phyloP scores from a whole-genome alignment of 2,329 filamentous ascomycete species.

The Drechslera avenae region DNA sequence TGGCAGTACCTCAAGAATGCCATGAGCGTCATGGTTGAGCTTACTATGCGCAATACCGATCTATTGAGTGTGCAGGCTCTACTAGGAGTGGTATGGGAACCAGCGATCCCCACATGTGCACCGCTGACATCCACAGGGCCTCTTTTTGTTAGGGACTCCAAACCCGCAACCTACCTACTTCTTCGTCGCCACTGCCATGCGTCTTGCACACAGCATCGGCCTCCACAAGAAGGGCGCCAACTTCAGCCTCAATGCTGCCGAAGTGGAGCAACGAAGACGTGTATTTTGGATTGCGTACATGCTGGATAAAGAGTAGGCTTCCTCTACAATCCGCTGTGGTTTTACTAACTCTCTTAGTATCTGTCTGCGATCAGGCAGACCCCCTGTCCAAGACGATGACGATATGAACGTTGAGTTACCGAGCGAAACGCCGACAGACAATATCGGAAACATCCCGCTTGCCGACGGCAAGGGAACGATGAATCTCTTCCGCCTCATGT shows the following conservation, averaged over 20 bases:
- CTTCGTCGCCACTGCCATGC: conserved; percentile 86
- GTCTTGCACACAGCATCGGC: conserved; percentile 90
- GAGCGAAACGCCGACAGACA: conserved; percentile 86
- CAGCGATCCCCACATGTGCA: background rate
- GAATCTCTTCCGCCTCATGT: conserved; percentile 93
- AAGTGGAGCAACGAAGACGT: conserved; percentile 86
- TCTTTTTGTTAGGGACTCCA: conserved; percentile 94
- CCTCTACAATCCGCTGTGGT: background rate
- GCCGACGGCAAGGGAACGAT: conserved; percentile 88
- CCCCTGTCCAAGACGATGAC: conserved; percentile 74
- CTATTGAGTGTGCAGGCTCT: conserved; percentile 92
- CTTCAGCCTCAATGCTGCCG: conserved; percentile 90
- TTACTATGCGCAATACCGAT: conserved; percentile 96
- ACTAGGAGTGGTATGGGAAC: conserved; percentile 72
- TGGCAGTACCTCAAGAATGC: conserved; percentile 98
- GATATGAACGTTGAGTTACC: conserved; percentile 97
- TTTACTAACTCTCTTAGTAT: conserved; percentile 53
- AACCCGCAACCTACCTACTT: conserved; percentile 95
- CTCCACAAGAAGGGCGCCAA: conserved; percentile 91
- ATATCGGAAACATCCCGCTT: conserved; percentile 91
- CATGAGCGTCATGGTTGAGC: conserved; percentile 87
- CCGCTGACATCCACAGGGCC: conserved; percentile 55
- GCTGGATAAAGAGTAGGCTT: conserved; percentile 70
- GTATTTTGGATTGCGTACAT: conserved; percentile 80
- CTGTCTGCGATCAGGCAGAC: conserved; percentile 72